phyloP scores from a whole-genome alignment of 2,329 filamentous ascomycete species.

The Spiromastix sp. region DNA sequence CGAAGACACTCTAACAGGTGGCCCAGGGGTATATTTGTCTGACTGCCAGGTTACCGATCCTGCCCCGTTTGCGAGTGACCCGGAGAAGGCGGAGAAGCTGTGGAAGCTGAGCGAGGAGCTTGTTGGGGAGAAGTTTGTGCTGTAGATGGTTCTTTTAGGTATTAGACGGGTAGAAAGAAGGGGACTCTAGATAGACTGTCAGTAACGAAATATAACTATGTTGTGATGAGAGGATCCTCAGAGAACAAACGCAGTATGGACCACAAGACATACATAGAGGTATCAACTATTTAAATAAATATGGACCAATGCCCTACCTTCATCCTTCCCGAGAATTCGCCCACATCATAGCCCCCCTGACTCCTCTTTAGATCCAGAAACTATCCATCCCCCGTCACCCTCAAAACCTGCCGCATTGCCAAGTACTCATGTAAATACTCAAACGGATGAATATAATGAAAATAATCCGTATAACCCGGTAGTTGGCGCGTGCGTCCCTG shows the following conservation, averaged over 20 bases:
- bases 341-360: too few relatives aligned
- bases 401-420: neutral
- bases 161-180: too few relatives aligned
- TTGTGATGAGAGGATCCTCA: too few relatives aligned
- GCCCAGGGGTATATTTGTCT: constrained; percentile 17
- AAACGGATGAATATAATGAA: neutral
- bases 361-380: too few relatives aligned
- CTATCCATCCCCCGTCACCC: neutral
- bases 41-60: constrained; percentile 22
- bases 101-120: constrained; percentile 30
- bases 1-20: neutral
- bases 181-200: too few relatives aligned
- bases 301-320: too few relatives aligned
- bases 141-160: too few relatives aligned
- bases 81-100: constrained; percentile 25
- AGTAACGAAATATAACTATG: too few relatives aligned
- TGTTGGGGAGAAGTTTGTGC: constrained; percentile 25
- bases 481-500: neutral
- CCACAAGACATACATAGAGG: too few relatives aligned
- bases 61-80: constrained; percentile 22
- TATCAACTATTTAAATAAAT: too few relatives aligned
- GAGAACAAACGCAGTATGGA: too few relatives aligned
- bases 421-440: neutral
- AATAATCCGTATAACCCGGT: neutral
- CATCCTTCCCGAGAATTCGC: too few relatives aligned